Evolutionary conservation across 2,329 filamentous ascomycete genomes (phyloP).

Genomic region (Botryotinia calthae): DNA sequence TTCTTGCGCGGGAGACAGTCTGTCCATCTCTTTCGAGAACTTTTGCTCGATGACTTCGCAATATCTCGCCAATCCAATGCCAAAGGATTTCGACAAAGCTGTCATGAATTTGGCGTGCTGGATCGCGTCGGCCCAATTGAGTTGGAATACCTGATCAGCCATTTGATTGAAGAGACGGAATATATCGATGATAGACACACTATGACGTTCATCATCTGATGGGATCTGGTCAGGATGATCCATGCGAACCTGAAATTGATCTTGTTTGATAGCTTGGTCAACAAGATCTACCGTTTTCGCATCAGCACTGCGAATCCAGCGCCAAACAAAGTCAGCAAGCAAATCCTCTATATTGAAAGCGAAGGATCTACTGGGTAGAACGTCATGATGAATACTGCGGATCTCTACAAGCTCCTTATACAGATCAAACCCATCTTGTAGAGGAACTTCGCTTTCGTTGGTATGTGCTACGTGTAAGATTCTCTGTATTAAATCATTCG

Average conservation of each 20-base stretch:
- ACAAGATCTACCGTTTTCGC: constrained; percentile 78
- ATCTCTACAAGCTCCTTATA: constrained; percentile 88
- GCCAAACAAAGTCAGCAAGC: constrained; percentile 90
- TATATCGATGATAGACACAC: constrained; percentile 87
- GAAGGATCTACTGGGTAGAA: constrained; percentile 71
- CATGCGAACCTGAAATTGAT: constrained; percentile 75
- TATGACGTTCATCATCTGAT: constrained; percentile 82
- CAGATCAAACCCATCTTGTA: constrained; percentile 91
- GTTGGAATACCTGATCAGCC: constrained; percentile 77
- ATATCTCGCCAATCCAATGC: constrained; percentile 78
- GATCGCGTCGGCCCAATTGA: constrained; percentile 90
- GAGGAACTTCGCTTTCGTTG: constrained; percentile 70
- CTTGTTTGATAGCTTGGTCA: constrained; percentile 86
- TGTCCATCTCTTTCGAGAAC: constrained; percentile 91
- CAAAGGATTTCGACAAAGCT: constrained; percentile 78
- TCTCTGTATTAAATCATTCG: constrained; percentile 75
- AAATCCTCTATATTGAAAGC: constrained; percentile 84
- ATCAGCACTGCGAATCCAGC: constrained; percentile 85
- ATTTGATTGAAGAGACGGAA: constrained; percentile 93
- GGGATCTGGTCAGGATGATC: constrained; percentile 61
- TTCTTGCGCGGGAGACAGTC: constrained; percentile 82
- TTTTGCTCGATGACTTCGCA: constrained; percentile 85
- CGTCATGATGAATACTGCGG: constrained; percentile 73
- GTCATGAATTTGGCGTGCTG: constrained; percentile 98
- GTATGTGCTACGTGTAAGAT: constrained; percentile 73